Evolutionary conservation across 805 yeast species (phyloP), one percentile per base, ranked within the genome.

Genomic region (Candida orba): DNA sequence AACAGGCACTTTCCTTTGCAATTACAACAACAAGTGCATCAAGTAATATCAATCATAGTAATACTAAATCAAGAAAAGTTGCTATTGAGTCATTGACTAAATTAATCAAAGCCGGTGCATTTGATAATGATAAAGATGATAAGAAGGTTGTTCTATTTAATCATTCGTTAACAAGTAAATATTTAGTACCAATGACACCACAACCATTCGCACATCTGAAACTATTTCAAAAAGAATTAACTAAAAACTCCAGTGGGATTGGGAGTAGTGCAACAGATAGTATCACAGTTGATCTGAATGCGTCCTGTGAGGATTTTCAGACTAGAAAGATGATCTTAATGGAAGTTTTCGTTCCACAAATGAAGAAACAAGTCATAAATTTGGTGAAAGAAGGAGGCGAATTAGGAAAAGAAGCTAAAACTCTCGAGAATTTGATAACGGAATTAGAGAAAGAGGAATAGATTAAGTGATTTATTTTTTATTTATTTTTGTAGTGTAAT

Each of bases 371-470:
- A 32, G 65, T 82, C 20, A 66, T 63, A 1, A 66, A 66, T 34
- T 53, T 77, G 29, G 60, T 78, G 9, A 78, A 77, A 52, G 93
- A 84, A 50, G 95, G 88, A 12, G 90, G 90, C 1, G 86, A 80
- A 39, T 65, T 73, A 17, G 89, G 89, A 3, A 72, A 79, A 48
- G 72, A 59, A 13, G 71, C 76, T 8, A 66, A 64, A 22, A 36
- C 48, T 3, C 31, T 56, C n/a, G 44, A 52, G 27, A 35, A 36
- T 3, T 17, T 56, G 15, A 36, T 46, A 18, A 35, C 15, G 5
- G 32, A 37, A 24, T 14, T 37, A 12, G 39, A 38, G 34, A 24
- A 29, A 13, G 17, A n/a, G 2, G 25, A 22, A 10, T 32, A 32
- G 34, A 32, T 8, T 4, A 8, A 32, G 4, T 14, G 12, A n/a